phyloP scores from a whole-genome alignment of 2,329 filamentous ascomycete genomes.

The Aspergillus fructus region DNA sequence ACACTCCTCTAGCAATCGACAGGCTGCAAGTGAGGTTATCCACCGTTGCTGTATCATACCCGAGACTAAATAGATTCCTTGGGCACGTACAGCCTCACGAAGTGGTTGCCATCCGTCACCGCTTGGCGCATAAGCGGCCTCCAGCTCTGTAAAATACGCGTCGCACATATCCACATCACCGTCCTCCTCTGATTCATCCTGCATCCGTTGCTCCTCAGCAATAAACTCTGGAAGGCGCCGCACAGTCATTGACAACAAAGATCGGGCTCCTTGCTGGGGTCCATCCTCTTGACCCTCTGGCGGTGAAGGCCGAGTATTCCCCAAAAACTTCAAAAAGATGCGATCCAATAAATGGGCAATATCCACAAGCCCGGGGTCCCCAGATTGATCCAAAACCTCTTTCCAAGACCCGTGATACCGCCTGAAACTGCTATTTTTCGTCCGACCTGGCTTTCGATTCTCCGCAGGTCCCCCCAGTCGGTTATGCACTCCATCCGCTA shows the following conservation, averaged over 20 bases:
- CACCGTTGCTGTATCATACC: constrained; percentile 36
- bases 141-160: constrained; percentile 43
- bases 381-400: constrained; percentile 31
- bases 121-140: constrained; percentile 36
- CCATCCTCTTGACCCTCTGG: not conserved
- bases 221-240: constrained; percentile 41
- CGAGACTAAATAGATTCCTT: constrained; percentile 40
- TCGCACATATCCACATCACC: constrained; percentile 41
- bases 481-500: constrained; percentile 7
- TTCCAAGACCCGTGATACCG: constrained; percentile 36
- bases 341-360: constrained; percentile 37
- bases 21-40: constrained; percentile 33
- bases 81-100: constrained; percentile 41
- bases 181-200: constrained; percentile 33
- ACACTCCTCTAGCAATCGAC: constrained; percentile 34
- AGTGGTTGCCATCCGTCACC: constrained; percentile 41
- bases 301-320: constrained; percentile 27
- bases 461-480: not conserved
- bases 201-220: constrained; percentile 34
- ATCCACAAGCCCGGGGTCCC: constrained; percentile 32
- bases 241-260: constrained; percentile 37
- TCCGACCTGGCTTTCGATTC: constrained; percentile 20
- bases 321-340: constrained; percentile 38
- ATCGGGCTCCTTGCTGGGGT: constrained; percentile 28
- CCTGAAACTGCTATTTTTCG: constrained; percentile 27